A percentile compares a stretch with the other conserved stretches of the same genome.
Evolutionary conservation across 2,329 filamentous ascomycete species (phyloP).

Genomic region (Dryadomyces quercivorus): DNA sequence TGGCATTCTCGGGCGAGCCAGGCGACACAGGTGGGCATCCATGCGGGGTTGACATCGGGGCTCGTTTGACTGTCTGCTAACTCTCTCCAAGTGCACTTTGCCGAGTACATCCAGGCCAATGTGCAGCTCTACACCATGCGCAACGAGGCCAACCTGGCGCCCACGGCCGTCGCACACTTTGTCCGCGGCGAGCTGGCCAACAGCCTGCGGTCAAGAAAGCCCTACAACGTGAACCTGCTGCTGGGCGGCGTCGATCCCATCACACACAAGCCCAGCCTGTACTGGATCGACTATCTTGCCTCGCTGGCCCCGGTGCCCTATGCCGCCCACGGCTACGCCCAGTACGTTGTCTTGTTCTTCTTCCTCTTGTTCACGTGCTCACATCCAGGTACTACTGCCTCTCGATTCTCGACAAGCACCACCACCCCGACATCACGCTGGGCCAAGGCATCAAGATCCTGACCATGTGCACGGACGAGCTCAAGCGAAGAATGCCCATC

Average conservation of each 20-base stretch:
- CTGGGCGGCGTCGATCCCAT: slow-evolving; percentile 90
- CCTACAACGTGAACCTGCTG: slow-evolving; percentile 93
- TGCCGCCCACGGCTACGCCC: slow-evolving; percentile 94
- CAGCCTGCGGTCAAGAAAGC: slow-evolving; percentile 80
- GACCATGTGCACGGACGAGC: slow-evolving; percentile 88
- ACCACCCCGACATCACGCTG: slow-evolving; percentile 84
- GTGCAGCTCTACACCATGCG: slow-evolving; percentile 98
- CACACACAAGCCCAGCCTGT: slow-evolving; percentile 78
- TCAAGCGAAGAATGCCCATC: slow-evolving; percentile 92
- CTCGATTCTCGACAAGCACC: slow-evolving; percentile 95
- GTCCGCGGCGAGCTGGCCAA: slow-evolving; percentile 87
- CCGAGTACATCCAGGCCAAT: slow-evolving; percentile 98
- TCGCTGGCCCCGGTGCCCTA: slow-evolving; percentile 81
- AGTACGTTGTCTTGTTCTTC: slow-evolving; percentile 38
- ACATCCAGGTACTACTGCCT: slow-evolving; percentile 79
- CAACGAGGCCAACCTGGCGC: slow-evolving; percentile 84
- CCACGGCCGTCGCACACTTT: slow-evolving; percentile 80
- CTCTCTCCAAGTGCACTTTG: slow-evolving; percentile 71
- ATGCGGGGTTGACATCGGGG: neutral
- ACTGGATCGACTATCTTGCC: slow-evolving; percentile 97
- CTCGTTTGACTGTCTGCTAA: neutral
- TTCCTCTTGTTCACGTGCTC: neutral
- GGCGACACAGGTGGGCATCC: slow-evolving; percentile 66
- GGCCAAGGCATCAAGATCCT: slow-evolving; percentile 87
- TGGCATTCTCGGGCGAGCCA: slow-evolving; percentile 92